Evolutionary conservation across 306 rosid genomes (phyloP).

Genomic region (Citrullus mucosospermus): DNA sequence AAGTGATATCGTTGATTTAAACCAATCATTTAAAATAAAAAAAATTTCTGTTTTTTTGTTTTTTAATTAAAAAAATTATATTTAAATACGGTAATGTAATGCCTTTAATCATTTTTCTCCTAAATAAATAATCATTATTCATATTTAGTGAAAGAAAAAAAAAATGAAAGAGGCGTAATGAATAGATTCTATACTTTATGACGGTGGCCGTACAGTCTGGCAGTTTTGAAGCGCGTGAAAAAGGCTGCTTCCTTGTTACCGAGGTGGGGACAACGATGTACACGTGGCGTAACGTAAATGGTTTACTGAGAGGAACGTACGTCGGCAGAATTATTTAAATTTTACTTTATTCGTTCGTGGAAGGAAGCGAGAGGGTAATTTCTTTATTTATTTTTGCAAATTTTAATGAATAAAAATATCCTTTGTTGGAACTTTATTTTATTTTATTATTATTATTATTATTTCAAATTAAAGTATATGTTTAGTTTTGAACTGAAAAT

Average conservation of each 20-base stretch:
- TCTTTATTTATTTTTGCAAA: neutral
- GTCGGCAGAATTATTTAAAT: neutral
- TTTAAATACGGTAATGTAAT: too few species aligned
- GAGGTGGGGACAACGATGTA: neutral
- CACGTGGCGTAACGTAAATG: neutral
- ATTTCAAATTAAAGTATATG: too few species aligned
- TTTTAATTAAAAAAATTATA: too few species aligned
- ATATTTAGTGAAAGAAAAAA: too few species aligned
- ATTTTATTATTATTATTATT: too few species aligned
- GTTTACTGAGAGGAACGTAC: neutral
- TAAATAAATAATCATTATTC: neutral
- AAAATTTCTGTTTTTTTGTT: too few species aligned
- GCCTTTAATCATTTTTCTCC: too few species aligned
- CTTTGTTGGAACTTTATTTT: too few species aligned
- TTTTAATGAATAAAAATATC: too few species aligned
- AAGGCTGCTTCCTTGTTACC: neutral
- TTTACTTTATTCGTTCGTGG: neutral
- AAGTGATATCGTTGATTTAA: too few species aligned
- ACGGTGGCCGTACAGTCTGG: constrained; percentile 4
- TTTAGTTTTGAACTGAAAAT: too few species aligned
- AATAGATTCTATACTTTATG: neutral
- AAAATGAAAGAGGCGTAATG: neutral
- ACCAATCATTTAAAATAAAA: too few species aligned
- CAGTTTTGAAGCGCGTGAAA: neutral
- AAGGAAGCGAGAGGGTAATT: neutral